phyloP scores from a whole-genome alignment of 176 grass and related monocot genomes.

The Lolium perenne region DNA sequence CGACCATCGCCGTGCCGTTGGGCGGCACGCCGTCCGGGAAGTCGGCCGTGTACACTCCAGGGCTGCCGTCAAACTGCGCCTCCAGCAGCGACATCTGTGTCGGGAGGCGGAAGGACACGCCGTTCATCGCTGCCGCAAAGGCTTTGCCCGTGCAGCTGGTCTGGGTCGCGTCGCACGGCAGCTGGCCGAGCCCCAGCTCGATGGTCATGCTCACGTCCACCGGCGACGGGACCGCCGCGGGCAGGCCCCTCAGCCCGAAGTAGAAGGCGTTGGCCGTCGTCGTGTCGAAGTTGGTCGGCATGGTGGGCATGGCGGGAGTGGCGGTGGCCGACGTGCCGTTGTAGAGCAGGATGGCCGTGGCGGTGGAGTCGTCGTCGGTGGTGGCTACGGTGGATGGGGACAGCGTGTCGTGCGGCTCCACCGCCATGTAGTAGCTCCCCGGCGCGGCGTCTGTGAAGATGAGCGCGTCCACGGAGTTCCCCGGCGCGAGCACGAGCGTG shows the following conservation, averaged over 20 bases:
- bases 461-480: slow-evolving; percentile 83
- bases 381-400: slow-evolving; percentile 15
- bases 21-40: slow-evolving; percentile 68
- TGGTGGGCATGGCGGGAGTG: slow-evolving; percentile 40
- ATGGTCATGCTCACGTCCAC: slow-evolving; percentile 73
- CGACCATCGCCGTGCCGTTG: slow-evolving; percentile 49
- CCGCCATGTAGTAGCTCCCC: slow-evolving; percentile 77
- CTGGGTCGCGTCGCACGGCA: slow-evolving; percentile 56
- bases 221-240: slow-evolving; percentile 45
- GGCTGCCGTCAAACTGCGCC: slow-evolving; percentile 39
- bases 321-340: slow-evolving; percentile 40
- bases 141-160: slow-evolving; percentile 43
- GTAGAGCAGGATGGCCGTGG: slow-evolving; percentile 68
- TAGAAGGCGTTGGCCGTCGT: slow-evolving; percentile 55
- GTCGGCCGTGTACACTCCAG: slow-evolving; percentile 61
- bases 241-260: slow-evolving; percentile 49
- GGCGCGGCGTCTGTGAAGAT: slow-evolving; percentile 53
- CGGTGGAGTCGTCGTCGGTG: slow-evolving; percentile 31
- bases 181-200: slow-evolving; percentile 48
- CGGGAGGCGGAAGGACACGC: slow-evolving; percentile 69
- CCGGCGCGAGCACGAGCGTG: slow-evolving; percentile 73
- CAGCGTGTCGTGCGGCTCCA: slow-evolving; percentile 47
- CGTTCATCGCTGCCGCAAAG: slow-evolving; percentile 72
- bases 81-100: slow-evolving; percentile 58
- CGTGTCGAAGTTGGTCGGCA: slow-evolving; percentile 58